Evolutionary conservation across 2,329 filamentous ascomycete genomes (phyloP), one percentile per base, ranked within the genome.

Genomic region (Arachnomyces sp.): DNA sequence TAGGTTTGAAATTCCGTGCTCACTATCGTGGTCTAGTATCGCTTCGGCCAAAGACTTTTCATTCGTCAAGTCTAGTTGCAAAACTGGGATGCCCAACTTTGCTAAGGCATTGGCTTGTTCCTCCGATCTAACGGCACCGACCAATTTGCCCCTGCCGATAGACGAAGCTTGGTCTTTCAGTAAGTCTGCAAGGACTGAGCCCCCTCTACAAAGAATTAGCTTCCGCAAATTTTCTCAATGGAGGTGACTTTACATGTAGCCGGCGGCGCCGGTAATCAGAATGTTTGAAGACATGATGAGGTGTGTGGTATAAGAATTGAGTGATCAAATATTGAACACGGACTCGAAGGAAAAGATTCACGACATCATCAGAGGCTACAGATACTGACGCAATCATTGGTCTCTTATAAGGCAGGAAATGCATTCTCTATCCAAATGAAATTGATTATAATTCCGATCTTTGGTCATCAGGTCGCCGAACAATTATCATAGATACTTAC

Each of bases 211-310:
- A 13, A 9, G 16, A 18, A 28, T 36, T 13, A 36, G 14, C 14
- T 15, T n/a, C 25, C 12, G 15, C 1, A 3, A 17, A 40, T 47
- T 47, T 38, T 14, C 8, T 4, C 17, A 18, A 7, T 3, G 2
- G 11, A 34, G 14, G 21, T 25, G 21, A 9, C 5, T 25, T 25
- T 25, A 25, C 21, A 64, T 57, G 50, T 60, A 64, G 28, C 61
- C 61, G 18, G 57, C 61, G 13, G 57, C 59, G 28, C 60, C 61
- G 32, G 61, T 63, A 43, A 63, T 52, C 28, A 64, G 54, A 36
- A 61, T 33, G 6, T 42, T 42, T 38, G 34, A 17, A n/a, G 18
- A 11, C 39, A 42, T 42, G 7, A n/a, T 39, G n/a, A 11, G 15
- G 21, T 34, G 5, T 5, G 21, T 9, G 5, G 21, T 25, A 25